phyloP scores from a whole-genome alignment of 352 stramenopile species.

The Phytophthora sojae region DNA sequence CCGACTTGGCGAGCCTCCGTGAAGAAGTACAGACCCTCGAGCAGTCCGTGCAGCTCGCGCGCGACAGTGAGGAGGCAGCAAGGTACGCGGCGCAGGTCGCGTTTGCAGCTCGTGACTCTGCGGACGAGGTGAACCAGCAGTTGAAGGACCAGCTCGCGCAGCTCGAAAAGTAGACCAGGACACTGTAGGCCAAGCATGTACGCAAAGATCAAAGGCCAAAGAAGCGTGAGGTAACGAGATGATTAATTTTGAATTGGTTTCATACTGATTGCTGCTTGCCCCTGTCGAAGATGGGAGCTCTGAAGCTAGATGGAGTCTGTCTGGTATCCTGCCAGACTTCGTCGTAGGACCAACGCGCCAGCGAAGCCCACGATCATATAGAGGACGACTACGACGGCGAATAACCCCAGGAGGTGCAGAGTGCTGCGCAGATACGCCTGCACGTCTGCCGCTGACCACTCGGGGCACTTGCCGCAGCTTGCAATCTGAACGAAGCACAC shows the following conservation, averaged over 20 bases:
- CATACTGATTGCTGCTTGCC: conserved; percentile 27
- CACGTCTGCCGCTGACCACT: conserved; percentile 78
- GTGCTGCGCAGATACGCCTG: conserved; percentile 71
- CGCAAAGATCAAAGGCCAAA: conserved; percentile 23
- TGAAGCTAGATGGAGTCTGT: conserved; percentile 85
- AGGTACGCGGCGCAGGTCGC: conserved; percentile 75
- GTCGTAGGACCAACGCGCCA: conserved; percentile 73
- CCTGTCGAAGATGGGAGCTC: background rate
- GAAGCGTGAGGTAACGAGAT: conserved; percentile 31
- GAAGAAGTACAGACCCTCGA: conserved; percentile 57
- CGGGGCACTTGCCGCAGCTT: conserved; percentile 74
- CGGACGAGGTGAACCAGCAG: conserved; percentile 55
- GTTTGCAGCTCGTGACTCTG: conserved; percentile 71
- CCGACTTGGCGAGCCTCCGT: conserved; percentile 44
- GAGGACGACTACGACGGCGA: conserved; percentile 73
- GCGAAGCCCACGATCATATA: conserved; percentile 81
- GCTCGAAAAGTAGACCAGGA: conserved; percentile 35
- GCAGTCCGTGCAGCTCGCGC: conserved; percentile 50
- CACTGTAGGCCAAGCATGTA: conserved; percentile 22
- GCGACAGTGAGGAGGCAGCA: conserved; percentile 78
- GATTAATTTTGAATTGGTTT: conserved; percentile 50
- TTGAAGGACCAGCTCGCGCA: conserved; percentile 54
- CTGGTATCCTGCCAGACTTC: conserved; percentile 82
- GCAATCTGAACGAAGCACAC: conserved; percentile 50
- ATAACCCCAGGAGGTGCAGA: conserved; percentile 71